Conservation (phyloP, 257 asterid genomes). For the Solanum chilense region DNA sequence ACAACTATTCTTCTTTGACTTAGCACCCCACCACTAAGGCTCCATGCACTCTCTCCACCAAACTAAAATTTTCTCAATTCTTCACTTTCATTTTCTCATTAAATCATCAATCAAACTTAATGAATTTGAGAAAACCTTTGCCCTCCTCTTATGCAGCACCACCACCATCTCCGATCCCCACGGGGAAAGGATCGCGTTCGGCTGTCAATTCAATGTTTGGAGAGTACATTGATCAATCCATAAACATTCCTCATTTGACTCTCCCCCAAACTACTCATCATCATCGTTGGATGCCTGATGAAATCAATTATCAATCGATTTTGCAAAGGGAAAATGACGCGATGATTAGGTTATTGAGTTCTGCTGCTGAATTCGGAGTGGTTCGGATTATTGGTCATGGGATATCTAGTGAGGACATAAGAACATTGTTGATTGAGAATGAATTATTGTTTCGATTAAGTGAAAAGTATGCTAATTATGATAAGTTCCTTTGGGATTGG, state of each 20-base stretch:
- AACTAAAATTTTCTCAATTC: neutral
- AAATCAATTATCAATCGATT: constrained; percentile 22
- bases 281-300: constrained; percentile 9
- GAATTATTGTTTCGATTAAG: constrained; percentile 32
- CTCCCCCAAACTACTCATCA: constrained; percentile 25
- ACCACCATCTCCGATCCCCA: constrained; percentile 21
- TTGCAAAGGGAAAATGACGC: constrained; percentile 6
- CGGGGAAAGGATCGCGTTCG: constrained; percentile 10
- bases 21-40: constrained; percentile 2
- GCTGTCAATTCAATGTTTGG: constrained; percentile 4
- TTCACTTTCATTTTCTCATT: neutral
- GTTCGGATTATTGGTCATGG: constrained; percentile 34
- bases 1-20: constrained; percentile 1
- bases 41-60: constrained; percentile 1
- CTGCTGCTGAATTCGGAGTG: constrained; percentile 28
- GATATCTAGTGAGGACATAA: constrained; percentile 27
- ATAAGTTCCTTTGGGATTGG: constrained; percentile 31
- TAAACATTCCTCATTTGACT: constrained; percentile 27
- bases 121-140: neutral
- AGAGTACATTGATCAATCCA: constrained; percentile 8
- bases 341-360: constrained; percentile 16
- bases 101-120: neutral
- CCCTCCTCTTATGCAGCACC: neutral
- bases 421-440: constrained; percentile 13
- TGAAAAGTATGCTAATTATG: constrained; percentile 27